A percentile compares a stretch with the other conserved stretches of the same genome.
These are phyloP conservation scores for Erysimum pusillum DNA, from an alignment of 441 rosid species.

Conservation along the genomic window DNA sequence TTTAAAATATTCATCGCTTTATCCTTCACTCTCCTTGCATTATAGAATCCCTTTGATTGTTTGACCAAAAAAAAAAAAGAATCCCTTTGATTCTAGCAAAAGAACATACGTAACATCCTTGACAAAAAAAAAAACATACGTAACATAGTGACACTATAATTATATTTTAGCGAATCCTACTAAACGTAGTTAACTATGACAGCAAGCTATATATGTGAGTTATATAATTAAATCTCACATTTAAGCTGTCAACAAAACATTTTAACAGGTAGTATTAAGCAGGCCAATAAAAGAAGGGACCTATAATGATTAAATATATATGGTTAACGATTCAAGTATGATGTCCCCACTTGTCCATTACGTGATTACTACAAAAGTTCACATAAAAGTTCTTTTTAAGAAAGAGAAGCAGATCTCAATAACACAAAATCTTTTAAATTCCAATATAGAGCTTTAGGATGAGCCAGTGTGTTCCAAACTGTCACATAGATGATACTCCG, in stretches of 20 bases:
- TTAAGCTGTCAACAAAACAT: constrained; percentile 14
- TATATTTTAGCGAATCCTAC: neutral
- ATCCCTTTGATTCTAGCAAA: constrained; percentile 1
- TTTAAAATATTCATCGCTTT: neutral
- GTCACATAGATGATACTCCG: constrained; percentile 65
- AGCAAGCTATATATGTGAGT: neutral
- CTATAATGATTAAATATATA: constrained; percentile 8
- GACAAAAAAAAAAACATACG: neutral
- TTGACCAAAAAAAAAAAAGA: neutral
- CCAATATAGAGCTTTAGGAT: constrained; percentile 40
- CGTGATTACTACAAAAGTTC: constrained; percentile 33
- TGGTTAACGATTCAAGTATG: constrained; percentile 36
- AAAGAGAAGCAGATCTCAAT: constrained; percentile 34
- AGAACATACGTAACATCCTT: constrained; percentile 13
- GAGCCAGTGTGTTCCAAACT: constrained; percentile 90
- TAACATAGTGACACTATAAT: neutral
- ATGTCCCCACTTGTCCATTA: constrained; percentile 44
- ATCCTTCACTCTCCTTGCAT: neutral
- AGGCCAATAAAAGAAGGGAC: constrained; percentile 24
- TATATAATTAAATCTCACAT: neutral
- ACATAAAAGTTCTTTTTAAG: constrained; percentile 12
- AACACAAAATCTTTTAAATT: constrained; percentile 3
- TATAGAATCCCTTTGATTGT: neutral
- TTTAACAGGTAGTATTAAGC: constrained; percentile 17
- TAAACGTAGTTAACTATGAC: neutral